phyloP scores from a whole-genome alignment of 106 monocot species.

The Dendrobium huoshanense region DNA sequence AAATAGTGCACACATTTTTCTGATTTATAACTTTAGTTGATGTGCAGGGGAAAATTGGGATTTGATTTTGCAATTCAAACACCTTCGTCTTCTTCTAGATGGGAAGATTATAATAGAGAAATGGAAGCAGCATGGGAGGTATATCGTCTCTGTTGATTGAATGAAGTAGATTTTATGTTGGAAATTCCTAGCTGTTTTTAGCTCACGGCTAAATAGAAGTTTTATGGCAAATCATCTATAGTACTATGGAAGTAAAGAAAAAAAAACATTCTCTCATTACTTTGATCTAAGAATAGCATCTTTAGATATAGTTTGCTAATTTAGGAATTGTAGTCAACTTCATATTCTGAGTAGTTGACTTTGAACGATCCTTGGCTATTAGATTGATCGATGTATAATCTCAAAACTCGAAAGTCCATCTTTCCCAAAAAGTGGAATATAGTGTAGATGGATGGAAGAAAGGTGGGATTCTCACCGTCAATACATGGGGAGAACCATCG shows the following conservation, averaged over 20 bases:
- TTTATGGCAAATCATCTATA: not conserved
- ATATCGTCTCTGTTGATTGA: not conserved
- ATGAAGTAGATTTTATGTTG: not conserved
- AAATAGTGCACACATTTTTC: not conserved
- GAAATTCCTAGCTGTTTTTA: not conserved
- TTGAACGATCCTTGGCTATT: not conserved
- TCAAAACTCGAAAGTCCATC: not conserved
- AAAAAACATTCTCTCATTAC: not conserved
- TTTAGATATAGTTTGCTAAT: not conserved
- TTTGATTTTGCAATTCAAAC: constrained; percentile 94
- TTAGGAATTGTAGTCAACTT: not conserved
- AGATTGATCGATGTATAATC: not conserved
- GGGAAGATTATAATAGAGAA: constrained; percentile 79
- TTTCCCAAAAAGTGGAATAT: not conserved
- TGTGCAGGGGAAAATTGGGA: constrained; percentile 70
- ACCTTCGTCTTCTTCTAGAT: constrained; percentile 86
- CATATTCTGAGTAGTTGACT: not conserved
- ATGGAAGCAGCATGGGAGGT: constrained; percentile 91
- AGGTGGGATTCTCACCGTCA: too few relatives aligned
- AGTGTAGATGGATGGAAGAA: too few relatives aligned
- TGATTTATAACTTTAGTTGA: constrained; percentile 10
- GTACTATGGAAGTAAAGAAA: not conserved
- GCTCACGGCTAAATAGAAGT: not conserved
- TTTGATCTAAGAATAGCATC: not conserved
- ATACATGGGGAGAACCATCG: too few relatives aligned